These are phyloP conservation scores for Cardamine resedifolia DNA, from an alignment of 345 rosid species.

Conservation along the genomic window DNA sequence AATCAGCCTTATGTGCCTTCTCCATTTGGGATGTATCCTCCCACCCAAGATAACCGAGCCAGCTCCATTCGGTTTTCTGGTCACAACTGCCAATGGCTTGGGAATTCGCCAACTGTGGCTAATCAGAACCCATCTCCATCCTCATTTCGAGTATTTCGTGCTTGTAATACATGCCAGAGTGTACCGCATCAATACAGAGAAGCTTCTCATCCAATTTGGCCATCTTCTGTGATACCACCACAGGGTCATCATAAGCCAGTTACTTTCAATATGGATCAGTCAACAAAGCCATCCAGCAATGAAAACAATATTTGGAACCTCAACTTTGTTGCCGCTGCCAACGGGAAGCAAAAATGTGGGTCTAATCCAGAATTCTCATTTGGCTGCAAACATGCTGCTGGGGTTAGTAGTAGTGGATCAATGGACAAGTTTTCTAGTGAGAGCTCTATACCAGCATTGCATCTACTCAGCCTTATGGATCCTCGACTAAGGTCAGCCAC, in stretches of 20 bases:
- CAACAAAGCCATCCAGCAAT: constrained; percentile 42
- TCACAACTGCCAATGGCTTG: constrained; percentile 49
- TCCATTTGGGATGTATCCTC: constrained; percentile 42
- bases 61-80: constrained; percentile 45
- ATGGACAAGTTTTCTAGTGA: constrained; percentile 64
- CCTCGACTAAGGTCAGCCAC: constrained; percentile 55
- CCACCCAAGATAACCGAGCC: constrained; percentile 46
- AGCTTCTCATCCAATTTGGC: constrained; percentile 43
- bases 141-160: constrained; percentile 38
- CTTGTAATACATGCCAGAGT: constrained; percentile 50
- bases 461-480: constrained; percentile 92
- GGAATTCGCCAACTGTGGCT: constrained; percentile 40
- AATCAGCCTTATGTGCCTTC: constrained; percentile 45
- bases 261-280: constrained; percentile 39
- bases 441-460: constrained; percentile 77
- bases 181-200: constrained; percentile 51
- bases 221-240: constrained; percentile 47
- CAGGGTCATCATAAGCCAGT: constrained; percentile 44
- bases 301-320: constrained; percentile 41
- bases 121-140: constrained; percentile 44
- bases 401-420: constrained; percentile 34
- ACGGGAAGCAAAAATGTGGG: constrained; percentile 52
- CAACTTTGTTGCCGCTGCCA: constrained; percentile 38
- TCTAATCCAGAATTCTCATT: constrained; percentile 46
- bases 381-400: constrained; percentile 54